Evolutionary conservation across 768 basidiomycete genomes (phyloP), one percentile per base, ranked within the genome.

Genomic region (Stropharia rugosoannulata): DNA sequence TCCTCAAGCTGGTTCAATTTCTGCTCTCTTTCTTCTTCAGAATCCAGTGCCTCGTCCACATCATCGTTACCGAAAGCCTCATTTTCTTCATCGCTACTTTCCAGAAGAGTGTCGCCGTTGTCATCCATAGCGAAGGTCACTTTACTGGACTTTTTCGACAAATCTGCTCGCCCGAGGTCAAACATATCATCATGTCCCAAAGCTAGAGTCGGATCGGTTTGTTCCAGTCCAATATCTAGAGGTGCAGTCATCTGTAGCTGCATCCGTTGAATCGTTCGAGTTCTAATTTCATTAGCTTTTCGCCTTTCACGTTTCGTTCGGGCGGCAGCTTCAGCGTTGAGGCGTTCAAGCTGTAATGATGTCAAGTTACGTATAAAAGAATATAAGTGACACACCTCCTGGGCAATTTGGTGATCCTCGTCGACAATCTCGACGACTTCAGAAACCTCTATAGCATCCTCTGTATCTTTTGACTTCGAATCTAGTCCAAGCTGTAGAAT

Each of bases 181-280:
- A 98, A 98, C 19, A 97, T 76, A 62, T 98, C 95, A 22, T 87
- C 89, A 63, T 90, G 87, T 5, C 90, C 91, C 19, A 82, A 67
- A n/a, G 74, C 77, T 15, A 96, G 78, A 15, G 89, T 79, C 2
- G 83, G 74, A 60, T 96, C 94, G 50, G 81, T 78, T 63, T 90
- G 89, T 64, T 94, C 92, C 56, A 95, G 71, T 68, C 95, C 95
- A 60, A 98, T 95, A 63, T 98, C 97, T 61, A 95, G 75, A n/a
- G 97, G 97, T 16, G 94, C 93, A 11, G 90, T 92, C 97, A 99
- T 99, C 66, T 92, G 89, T 44, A 98, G 80, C 68, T 98, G 97
- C 85, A 98, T 90, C 50, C 95, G 89, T 66, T 93, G 92, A 39
- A 98, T 87, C 1, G 93, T 91, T 60, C 89, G 85, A 27, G 82